Evolutionary conservation across 2,329 filamentous ascomycete genomes (phyloP).

Genomic region (Cladophialophora immunda): DNA sequence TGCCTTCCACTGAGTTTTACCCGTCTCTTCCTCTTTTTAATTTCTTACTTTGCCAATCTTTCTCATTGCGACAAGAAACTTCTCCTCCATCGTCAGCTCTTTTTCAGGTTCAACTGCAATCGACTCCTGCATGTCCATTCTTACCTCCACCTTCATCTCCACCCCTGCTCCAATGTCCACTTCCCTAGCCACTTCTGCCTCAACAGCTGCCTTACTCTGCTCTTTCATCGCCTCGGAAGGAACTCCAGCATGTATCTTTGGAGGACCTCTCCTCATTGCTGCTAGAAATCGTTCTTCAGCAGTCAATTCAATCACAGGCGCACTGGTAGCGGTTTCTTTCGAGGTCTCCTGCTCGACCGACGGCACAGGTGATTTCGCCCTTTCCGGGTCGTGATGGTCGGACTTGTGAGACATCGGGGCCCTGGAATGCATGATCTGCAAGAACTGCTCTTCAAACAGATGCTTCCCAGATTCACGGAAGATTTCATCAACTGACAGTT

Average conservation of each 20-base stretch:
- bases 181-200: not conserved
- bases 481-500: conserved; percentile 15
- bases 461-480: conserved; percentile 25
- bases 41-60: not conserved
- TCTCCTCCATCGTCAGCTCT: conserved; percentile 20
- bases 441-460: conserved; percentile 26
- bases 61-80: conserved; percentile 30
- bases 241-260: not conserved
- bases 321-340: not conserved
- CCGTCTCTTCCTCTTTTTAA: not conserved
- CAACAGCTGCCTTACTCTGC: not conserved
- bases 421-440: conserved; percentile 18
- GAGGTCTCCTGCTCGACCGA: not conserved
- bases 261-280: conserved; percentile 1
- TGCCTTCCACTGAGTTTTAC: not conserved
- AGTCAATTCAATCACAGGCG: not conserved
- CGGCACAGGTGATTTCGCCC: not conserved
- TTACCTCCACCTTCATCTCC: not conserved
- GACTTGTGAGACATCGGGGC: not conserved
- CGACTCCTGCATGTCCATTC: not conserved
- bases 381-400: not conserved
- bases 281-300: conserved; percentile 10
- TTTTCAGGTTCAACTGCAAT: not conserved
- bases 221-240: not conserved
- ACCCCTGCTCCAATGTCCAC: not conserved